Conservation (phyloP, 352 stramenopile species). For the Globisporangium paddicum region DNA sequence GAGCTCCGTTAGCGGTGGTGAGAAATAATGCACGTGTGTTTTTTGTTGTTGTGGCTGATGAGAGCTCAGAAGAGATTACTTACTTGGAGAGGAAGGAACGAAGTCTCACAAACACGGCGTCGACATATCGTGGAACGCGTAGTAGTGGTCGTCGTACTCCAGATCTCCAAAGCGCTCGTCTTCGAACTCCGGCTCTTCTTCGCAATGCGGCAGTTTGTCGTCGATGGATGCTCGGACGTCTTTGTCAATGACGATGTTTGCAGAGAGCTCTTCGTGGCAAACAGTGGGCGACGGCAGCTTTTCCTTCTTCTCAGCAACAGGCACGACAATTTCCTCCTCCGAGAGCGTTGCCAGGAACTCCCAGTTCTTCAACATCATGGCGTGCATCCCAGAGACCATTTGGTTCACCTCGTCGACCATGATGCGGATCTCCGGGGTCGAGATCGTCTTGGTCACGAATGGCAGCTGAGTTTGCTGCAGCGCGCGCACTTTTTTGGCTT, state of each 20-base stretch:
- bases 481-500: conserved; percentile 7
- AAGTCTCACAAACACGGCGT: conserved; percentile 12
- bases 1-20: neutral
- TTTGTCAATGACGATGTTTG: neutral
- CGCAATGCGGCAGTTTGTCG: conserved; percentile 1
- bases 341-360: conserved; percentile 13
- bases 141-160: conserved; percentile 17
- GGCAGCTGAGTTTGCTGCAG: conserved; percentile 3
- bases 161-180: conserved; percentile 11
- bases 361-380: conserved; percentile 11
- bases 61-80: neutral
- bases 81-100: neutral
- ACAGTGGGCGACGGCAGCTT: neutral
- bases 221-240: conserved; percentile 2
- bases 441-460: conserved; percentile 3
- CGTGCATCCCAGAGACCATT: conserved; percentile 9
- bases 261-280: neutral
- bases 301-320: neutral
- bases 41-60: neutral
- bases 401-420: conserved; percentile 18
- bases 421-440: conserved; percentile 13
- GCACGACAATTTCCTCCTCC: conserved; percentile 1
- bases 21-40: neutral
- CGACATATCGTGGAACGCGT: conserved; percentile 13
- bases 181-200: conserved; percentile 8